Base-by-base conservation (phyloP, 106 monocot genomes). In the Amphibolis antarctica region DNA sequence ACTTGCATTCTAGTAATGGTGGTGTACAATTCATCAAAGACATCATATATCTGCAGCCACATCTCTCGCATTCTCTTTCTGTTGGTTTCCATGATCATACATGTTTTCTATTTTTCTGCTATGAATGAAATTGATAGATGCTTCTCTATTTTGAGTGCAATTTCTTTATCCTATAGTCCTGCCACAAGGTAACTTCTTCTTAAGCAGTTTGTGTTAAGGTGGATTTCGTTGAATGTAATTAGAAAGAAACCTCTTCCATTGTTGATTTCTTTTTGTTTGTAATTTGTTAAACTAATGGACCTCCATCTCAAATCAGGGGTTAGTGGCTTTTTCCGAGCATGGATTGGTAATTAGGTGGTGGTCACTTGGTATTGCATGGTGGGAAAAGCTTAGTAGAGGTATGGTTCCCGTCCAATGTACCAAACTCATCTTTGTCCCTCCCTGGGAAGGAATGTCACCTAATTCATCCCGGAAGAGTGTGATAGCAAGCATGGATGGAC, bases 301-400 rank as follows among this genome's bases (percentile, higher is more conserved):
- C 4, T 63, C 24, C 12, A 23, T 25, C 46, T 48, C 14, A 25
- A 26, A 62, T 17, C 65, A 96, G 98, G 98, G 98, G 15, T 55
- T 98, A 29, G 87, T 91, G 68, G 98, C 98, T n/a, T 98, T 98
- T 73, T 98, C 98, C 67, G 98, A 98, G 82, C 82, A 91, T 62
- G 98, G 98, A 10, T 73, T 98, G 74, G 84, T 88, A 78, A 80
- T 98, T 28, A 91, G 98, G 73, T 98, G 98, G 98, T 98, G 98
- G 98, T 85, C 98, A 12, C 44, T 98, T 53, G 96, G 86, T 66
- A 80, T 47, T 63, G 84, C 81, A 13, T 96, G 96, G 96, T 91
- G 98, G 98, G 98, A 99, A 75, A 90, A 92, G 71, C 80, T 99
- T 17, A 86, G 83, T 81, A 91, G 84, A 80, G 91, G 66, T 61